Evolutionary conservation across 2,329 filamentous ascomycete species (phyloP), one percentile per base, ranked within the genome.

Genomic region (Cadophora sp.): DNA sequence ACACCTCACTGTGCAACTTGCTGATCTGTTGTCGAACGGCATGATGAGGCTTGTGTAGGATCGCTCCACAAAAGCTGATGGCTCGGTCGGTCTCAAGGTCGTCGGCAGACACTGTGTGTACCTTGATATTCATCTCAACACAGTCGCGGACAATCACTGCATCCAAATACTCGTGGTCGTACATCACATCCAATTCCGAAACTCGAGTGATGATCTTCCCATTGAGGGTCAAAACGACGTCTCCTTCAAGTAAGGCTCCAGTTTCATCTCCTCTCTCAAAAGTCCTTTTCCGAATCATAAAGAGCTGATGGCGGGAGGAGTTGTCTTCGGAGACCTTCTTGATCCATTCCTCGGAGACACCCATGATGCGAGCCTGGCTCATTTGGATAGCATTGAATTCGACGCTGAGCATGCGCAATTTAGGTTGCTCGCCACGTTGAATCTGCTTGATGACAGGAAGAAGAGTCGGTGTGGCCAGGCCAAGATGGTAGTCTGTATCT

Each of bases 1-100:
- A 99, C 4, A 99, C 92, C 80, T 98, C 95, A 71, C 93, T 97
- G 78, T 97, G 95, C 34, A 99, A 86, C 80, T 97, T 97, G 80
- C 91, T 94, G 77, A 99, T 99, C 79, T 99, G 96, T 80, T 99
- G 96, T 26, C 96, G 89, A 11, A 99, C 97, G 61, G 96, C 96
- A 78, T 97, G 94, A 79, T 99, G 96, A 9, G 96, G 96, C 27
- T 92, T 89, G 79, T 99, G 96, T 55, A 99, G 83, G 19, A 97
- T 90, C 37, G 96, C 96, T 72, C 96, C 96, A 78, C 96, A 99
- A 84, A 99, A 99, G 43, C 93, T 92, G 68, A 99, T 89, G 0
- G 95, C 93, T 67, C 93, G 91, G 75, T 96, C 89, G 0, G 96
- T 99, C 83, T 99, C 96, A 58, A 98, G 87, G 76, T 97, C 92